These are phyloP conservation scores for Sporothrix sp. DNA, from an alignment of 2,329 filamentous ascomycete species.

Conservation along the genomic window DNA sequence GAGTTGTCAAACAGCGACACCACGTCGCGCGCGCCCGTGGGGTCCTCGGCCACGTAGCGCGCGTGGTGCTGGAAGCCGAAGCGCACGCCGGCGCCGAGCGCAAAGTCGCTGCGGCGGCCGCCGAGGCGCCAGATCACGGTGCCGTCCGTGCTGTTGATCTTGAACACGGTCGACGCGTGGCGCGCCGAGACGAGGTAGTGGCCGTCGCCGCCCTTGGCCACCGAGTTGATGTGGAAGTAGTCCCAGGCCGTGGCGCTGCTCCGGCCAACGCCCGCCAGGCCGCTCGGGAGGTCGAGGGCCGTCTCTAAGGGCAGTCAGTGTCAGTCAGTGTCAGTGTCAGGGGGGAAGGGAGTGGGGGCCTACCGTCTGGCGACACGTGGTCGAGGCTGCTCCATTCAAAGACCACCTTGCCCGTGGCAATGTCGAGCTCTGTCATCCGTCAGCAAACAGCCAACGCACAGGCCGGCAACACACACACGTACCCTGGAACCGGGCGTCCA, in stretches of 20 bases:
- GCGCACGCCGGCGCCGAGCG: slow-evolving; percentile 21
- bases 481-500: slow-evolving; percentile 45
- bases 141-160: slow-evolving; percentile 34
- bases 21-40: slow-evolving; percentile 27
- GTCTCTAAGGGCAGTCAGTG: not conserved
- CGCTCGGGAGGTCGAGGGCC: slow-evolving; percentile 33
- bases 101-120: slow-evolving; percentile 34
- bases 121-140: slow-evolving; percentile 37
- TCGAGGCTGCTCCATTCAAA: slow-evolving; percentile 52
- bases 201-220: slow-evolving; percentile 34
- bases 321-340: not conserved
- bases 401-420: slow-evolving; percentile 42
- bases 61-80: slow-evolving; percentile 41
- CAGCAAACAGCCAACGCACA: not conserved
- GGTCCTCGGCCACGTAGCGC: slow-evolving; percentile 30
- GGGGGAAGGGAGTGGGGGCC: slow-evolving; percentile 14
- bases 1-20: slow-evolving; percentile 43
- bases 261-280: slow-evolving; percentile 26
- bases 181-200: slow-evolving; percentile 39
- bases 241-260: slow-evolving; percentile 31
- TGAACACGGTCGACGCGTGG: slow-evolving; percentile 31
- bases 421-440: slow-evolving; percentile 31
- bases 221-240: slow-evolving; percentile 43
- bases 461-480: slow-evolving; percentile 13
- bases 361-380: slow-evolving; percentile 41